phyloP scores from a whole-genome alignment of 2,329 filamentous ascomycete genomes.

The Aspergillus intermedius region DNA sequence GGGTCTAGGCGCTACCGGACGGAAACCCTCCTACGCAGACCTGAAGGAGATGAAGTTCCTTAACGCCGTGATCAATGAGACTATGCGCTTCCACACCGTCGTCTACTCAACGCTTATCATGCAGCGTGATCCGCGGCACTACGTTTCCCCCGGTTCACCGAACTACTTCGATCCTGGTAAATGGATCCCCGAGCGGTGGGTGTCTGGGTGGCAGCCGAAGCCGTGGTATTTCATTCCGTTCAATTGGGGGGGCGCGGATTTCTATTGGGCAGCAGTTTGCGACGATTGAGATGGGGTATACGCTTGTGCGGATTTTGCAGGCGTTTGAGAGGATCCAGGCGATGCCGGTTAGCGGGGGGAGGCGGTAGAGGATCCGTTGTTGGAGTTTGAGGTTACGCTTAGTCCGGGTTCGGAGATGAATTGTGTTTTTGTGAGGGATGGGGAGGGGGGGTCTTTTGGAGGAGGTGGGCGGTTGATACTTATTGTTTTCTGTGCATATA shows the following conservation, averaged over 20 bases:
- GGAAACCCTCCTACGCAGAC: conserved; percentile 61
- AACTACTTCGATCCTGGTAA: conserved; percentile 36
- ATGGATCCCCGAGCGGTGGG: conserved; percentile 49
- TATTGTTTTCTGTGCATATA: neutral
- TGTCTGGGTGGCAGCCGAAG: conserved; percentile 44
- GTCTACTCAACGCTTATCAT: conserved; percentile 48
- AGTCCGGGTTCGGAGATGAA: conserved; percentile 33
- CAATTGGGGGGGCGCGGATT: conserved; percentile 47
- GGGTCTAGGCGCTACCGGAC: conserved; percentile 51
- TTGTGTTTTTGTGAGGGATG: conserved; percentile 33
- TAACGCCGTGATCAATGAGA: conserved; percentile 64
- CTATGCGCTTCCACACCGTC: conserved; percentile 67
- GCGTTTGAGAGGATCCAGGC: conserved; percentile 33
- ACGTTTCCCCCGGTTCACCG: conserved; percentile 33
- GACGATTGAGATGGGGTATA: conserved; percentile 52
- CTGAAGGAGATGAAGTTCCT: conserved; percentile 86
- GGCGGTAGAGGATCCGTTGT: conserved; percentile 27
- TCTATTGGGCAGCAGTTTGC: conserved; percentile 57
- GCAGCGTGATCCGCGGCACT: conserved; percentile 47
- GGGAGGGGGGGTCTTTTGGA: conserved; percentile 9
- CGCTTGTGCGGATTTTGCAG: conserved; percentile 38
- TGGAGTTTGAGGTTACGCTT: conserved; percentile 35
- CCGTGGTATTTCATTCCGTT: conserved; percentile 53
- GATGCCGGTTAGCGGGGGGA: conserved; percentile 22
- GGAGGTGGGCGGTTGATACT: neutral